Percentiles rank a stretch among this genome's conserved stretches.
Evolutionary conservation across 1,139 yeast species (phyloP).

Genomic region (Wickerhamomyces sp.): DNA sequence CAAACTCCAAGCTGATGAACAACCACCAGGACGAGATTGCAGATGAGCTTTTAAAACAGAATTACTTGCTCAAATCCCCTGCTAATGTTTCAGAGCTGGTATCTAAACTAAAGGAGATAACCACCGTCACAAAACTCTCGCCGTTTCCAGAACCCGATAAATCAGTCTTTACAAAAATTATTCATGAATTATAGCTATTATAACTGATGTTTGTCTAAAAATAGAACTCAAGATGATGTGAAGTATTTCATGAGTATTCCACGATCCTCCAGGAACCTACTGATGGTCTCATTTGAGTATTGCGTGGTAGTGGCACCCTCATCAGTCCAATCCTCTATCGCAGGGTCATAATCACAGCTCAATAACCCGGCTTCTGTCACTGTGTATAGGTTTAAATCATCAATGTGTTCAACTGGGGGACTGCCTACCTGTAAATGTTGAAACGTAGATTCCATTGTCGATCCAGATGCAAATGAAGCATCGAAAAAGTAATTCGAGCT

Average conservation of each 20-base stretch:
- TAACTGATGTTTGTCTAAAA: too few species aligned
- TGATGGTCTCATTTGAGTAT: slow-evolving; percentile 4
- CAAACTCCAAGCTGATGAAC: slow-evolving; percentile 69
- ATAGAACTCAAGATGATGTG: too few species aligned
- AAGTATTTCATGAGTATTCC: slow-evolving; percentile 11
- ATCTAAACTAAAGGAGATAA: too few species aligned
- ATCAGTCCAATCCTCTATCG: slow-evolving; percentile 9
- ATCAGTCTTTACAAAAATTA: slow-evolving; percentile 5
- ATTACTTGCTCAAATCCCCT: slow-evolving; percentile 26
- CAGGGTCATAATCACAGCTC: slow-evolving; percentile 17
- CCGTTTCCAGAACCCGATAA: slow-evolving; percentile 14
- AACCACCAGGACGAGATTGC: slow-evolving; percentile 87
- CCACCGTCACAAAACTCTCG: slow-evolving; percentile 1
- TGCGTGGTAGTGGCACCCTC: background rate
- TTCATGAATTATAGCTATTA: slow-evolving; percentile 8
- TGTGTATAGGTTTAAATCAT: background rate
- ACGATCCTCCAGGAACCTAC: slow-evolving; percentile 13
- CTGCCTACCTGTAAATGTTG: background rate
- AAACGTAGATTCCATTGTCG: slow-evolving; percentile 2
- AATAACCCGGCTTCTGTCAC: slow-evolving; percentile 10
- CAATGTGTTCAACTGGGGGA: background rate
- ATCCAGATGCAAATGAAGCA: slow-evolving; percentile 9
- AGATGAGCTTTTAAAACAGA: slow-evolving; percentile 38
- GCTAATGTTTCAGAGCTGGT: slow-evolving; percentile 6
- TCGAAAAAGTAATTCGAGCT: slow-evolving; percentile 11